A percentile compares a stretch with the other conserved stretches of the same genome.
Evolutionary conservation across 805 yeast genomes (phyloP).

Genomic region (Cyberlindnera suaveolens): DNA sequence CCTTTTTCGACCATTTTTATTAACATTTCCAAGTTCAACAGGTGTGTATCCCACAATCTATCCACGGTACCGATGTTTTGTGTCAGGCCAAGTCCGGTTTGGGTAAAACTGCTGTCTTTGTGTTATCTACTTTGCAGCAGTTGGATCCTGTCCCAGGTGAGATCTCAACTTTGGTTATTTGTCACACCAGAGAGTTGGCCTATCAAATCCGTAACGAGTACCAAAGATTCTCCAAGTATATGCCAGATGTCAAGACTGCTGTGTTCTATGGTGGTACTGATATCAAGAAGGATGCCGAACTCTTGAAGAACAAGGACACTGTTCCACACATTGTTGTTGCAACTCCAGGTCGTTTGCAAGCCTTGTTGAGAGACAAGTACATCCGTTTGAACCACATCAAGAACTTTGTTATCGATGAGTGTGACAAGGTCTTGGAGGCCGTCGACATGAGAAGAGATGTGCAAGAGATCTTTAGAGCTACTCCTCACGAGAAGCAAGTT

Average conservation of each 20-base stretch:
- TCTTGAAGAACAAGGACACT: conserved; percentile 85
- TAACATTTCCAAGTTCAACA: conserved; percentile 66
- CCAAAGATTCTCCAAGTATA: conserved; percentile 93
- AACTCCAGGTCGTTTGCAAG: conserved; percentile 96
- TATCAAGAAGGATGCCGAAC: conserved; percentile 76
- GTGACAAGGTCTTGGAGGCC: conserved; percentile 94
- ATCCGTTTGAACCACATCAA: conserved; percentile 84
- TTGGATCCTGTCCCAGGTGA: conserved; percentile 97
- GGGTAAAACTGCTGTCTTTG: conserved; percentile 98
- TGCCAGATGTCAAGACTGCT: conserved; percentile 96
- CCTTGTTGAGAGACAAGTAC: conserved; percentile 85
- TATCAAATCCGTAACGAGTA: conserved; percentile 97
- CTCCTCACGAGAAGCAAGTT: conserved; percentile 98
- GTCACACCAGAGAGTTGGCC: conserved; percentile 98
- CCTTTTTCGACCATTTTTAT: not conserved
- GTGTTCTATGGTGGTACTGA: conserved; percentile 97
- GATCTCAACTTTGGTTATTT: conserved; percentile 86
- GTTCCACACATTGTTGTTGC: conserved; percentile 97
- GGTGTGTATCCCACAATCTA: conserved; percentile 96
- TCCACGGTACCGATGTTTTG: conserved; percentile 93
- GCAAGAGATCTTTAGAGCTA: conserved; percentile 94
- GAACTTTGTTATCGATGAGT: conserved; percentile 94
- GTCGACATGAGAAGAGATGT: conserved; percentile 97
- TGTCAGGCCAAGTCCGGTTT: conserved; percentile 99
- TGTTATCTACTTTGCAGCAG: conserved; percentile 91